Evolutionary conservation across 23 red algal genomes (phyloP).

Genomic region (Chondrus crispus): DNA sequence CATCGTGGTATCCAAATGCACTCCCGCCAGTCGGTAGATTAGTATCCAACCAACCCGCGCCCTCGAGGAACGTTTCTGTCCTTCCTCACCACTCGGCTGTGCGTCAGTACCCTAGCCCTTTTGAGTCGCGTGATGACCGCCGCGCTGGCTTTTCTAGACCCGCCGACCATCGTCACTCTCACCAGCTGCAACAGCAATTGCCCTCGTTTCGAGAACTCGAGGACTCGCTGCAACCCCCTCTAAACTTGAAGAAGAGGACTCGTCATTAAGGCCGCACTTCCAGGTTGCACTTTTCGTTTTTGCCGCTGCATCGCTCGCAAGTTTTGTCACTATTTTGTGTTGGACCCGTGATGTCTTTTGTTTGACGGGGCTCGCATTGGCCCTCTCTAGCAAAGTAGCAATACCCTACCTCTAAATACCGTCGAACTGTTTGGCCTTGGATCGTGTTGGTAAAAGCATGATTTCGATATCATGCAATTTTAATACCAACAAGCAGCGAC

Average conservation of each 20-base stretch:
- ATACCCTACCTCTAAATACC: too few relatives aligned
- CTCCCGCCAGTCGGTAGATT: too few relatives aligned
- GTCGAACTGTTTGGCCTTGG: background rate
- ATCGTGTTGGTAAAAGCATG: background rate
- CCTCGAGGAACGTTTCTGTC: background rate
- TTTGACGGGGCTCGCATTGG: background rate
- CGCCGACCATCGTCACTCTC: background rate
- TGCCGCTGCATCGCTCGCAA: background rate
- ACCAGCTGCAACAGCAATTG: background rate
- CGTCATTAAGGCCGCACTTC: background rate
- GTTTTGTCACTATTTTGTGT: background rate
- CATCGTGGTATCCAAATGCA: too few relatives aligned
- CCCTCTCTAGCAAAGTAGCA: too few relatives aligned
- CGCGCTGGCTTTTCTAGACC: background rate
- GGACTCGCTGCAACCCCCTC: conserved; percentile 12
- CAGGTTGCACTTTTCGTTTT: background rate
- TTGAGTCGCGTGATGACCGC: background rate
- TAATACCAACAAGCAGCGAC: background rate
- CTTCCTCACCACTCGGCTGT: background rate
- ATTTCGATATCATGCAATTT: background rate
- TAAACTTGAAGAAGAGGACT: background rate
- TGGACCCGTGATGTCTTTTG: background rate
- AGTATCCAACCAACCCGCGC: background rate
- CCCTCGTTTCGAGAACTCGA: conserved; percentile 56
- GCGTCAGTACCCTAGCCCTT: background rate